Evolutionary conservation across 257 asterid species (phyloP), one percentile per base, ranked within the genome.

Genomic region (Forsythia suspensa): DNA sequence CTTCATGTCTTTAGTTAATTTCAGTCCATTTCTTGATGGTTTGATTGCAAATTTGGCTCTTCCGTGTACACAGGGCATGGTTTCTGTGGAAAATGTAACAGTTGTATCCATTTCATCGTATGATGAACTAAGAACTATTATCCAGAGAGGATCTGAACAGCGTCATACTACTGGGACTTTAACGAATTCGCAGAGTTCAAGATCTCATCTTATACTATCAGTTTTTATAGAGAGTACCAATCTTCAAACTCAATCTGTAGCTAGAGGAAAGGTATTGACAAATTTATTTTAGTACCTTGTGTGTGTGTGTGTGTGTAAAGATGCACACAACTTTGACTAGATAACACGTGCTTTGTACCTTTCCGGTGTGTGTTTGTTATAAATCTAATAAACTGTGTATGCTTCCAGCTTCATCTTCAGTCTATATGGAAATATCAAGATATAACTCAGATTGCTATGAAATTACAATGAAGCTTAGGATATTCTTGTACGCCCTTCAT

Each of bases 111-210:
- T 96, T 87, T 87, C 98, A 74, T 83, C 97, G 34, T 91, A 83
- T 39, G 97, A 92, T 12, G 99, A 96, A 57, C 81, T 96, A 39
- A 84, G 82, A 82, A 78, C 79, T 59, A 83, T 96, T 51, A 94
- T 96, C 71, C 91, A 82, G 67, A 88, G 87, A 84, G 98, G 99
- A 82, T 91, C 95, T 42, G 97, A 91, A 75, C 96, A 92, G 70
- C 98, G 99, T 10, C 98, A 94, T 82, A 94, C 97, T n/a, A n/a
- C n/a, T n/a, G n/a, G 89, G 71, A 96, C 98, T 48, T 76, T 92
- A 70, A 92, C 94, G 98, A 96, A 96, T 76, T 98, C 92, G 82
- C 91, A 92, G 84, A 96, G 99, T 80, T 96, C 99, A 57, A 92
- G 99, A 82, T 96, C 99, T 18, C 99, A 94, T 88, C 83, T 96